Conservation (phyloP, 768 basidiomycete genomes). For the Russula sp. region DNA sequence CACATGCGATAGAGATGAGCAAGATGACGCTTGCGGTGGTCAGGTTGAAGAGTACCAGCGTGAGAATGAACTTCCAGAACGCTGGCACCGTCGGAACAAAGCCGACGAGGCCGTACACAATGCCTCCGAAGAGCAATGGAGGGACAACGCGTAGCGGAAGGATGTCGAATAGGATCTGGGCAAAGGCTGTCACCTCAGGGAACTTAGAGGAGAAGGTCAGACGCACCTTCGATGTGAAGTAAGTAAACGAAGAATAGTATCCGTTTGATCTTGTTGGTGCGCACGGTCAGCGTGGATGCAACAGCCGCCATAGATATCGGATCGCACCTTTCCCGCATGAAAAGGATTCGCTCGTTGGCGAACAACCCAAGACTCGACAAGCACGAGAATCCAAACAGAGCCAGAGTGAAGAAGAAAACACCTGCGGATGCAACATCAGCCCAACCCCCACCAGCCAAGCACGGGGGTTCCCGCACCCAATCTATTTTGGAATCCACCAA, state of each 20-base stretch:
- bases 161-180: slow-evolving; percentile 89
- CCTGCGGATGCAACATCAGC: slow-evolving; percentile 35
- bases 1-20: slow-evolving; percentile 82
- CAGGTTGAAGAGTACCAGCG: slow-evolving; percentile 92
- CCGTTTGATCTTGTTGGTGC: slow-evolving; percentile 69
- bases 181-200: neutral
- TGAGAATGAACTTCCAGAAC: slow-evolving; percentile 99
- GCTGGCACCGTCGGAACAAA: slow-evolving; percentile 82
- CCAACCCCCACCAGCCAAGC: neutral
- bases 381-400: slow-evolving; percentile 95
- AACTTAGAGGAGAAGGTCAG: neutral
- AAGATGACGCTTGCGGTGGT: slow-evolving; percentile 91
- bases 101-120: slow-evolving; percentile 91
- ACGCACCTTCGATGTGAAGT: slow-evolving; percentile 85
- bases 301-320: neutral
- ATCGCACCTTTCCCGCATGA: slow-evolving; percentile 92
- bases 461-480: slow-evolving; percentile 43
- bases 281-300: neutral
- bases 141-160: slow-evolving; percentile 91
- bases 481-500: slow-evolving; percentile 94
- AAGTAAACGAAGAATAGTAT: slow-evolving; percentile 95
- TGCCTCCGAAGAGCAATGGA: slow-evolving; percentile 90
- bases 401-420: slow-evolving; percentile 96
- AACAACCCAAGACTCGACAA: slow-evolving; percentile 90
- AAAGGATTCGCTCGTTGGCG: slow-evolving; percentile 90